Conservation (phyloP, 2,329 filamentous ascomycete species). For the Dryadomyces quercus-mongolicae region DNA sequence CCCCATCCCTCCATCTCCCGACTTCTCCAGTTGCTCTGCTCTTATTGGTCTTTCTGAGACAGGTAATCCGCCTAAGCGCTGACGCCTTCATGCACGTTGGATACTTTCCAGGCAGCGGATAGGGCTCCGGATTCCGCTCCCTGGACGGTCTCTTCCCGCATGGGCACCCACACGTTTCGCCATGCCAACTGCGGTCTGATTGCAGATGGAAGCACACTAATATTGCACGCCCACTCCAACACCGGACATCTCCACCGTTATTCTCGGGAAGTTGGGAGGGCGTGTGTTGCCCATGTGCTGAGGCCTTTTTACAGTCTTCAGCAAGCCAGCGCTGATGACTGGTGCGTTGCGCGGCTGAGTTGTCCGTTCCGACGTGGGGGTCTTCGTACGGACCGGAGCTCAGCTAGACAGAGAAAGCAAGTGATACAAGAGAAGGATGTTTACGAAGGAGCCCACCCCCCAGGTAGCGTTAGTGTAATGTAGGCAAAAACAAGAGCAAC, state of each 20-base stretch:
- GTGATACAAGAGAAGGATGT: not conserved
- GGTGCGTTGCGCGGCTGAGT: too few relatives aligned
- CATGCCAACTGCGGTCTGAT: too few relatives aligned
- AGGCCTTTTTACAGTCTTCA: not conserved
- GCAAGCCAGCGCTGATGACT: too few relatives aligned
- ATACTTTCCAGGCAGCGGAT: too few relatives aligned
- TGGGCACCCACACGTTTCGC: too few relatives aligned
- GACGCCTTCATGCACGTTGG: too few relatives aligned
- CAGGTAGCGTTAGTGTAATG: not conserved
- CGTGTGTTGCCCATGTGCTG: not conserved
- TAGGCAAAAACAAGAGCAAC: not conserved
- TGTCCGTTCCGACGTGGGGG: not conserved
- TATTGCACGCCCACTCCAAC: not conserved
- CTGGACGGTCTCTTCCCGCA: not conserved
- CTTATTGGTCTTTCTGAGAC: too few relatives aligned
- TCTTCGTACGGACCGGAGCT: not conserved
- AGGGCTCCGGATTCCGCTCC: not conserved
- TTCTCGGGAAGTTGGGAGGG: not conserved
- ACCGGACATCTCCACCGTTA: constrained; percentile 2
- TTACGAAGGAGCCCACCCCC: too few relatives aligned
- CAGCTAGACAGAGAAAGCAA: not conserved
- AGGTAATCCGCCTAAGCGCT: too few relatives aligned
- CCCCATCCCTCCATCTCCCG: not conserved
- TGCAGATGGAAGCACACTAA: not conserved
- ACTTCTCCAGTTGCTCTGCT: too few relatives aligned